Percentiles rank a stretch among this genome's conserved stretches.
phyloP scores from a whole-genome alignment of 73 alveolate genomes.

The Stentor coeruleus region DNA sequence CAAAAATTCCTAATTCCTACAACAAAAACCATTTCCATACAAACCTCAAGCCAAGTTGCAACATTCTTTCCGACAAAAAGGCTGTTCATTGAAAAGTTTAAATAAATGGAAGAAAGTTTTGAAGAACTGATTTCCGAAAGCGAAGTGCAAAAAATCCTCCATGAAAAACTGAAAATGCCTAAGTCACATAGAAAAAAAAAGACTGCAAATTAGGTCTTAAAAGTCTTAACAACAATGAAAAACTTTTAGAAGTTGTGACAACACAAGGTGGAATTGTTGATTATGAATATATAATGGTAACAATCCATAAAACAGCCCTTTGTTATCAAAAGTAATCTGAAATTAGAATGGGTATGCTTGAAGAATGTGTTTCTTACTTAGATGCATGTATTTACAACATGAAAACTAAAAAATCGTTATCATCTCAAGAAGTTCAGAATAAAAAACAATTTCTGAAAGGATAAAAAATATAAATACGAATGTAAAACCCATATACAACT shows the following conservation, averaged over 20 bases:
- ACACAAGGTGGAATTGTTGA: conserved; percentile 56
- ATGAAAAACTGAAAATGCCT: neutral
- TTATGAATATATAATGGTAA: conserved; percentile 43
- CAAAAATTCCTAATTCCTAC: too few relatives aligned
- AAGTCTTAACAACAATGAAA: conserved; percentile 36
- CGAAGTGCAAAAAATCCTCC: conserved; percentile 14
- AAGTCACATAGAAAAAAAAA: neutral
- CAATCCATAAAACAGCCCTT: conserved; percentile 58
- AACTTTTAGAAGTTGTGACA: conserved; percentile 47
- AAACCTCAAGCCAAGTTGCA: too few relatives aligned
- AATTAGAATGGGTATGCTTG: conserved; percentile 29
- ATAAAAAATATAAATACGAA: conserved; percentile 57
- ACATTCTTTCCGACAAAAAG: too few relatives aligned
- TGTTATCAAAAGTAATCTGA: conserved; percentile 38
- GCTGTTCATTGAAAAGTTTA: neutral
- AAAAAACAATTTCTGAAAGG: conserved; percentile 13
- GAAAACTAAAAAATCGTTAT: neutral
- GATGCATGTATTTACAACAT: conserved; percentile 49
- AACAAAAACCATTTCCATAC: too few relatives aligned
- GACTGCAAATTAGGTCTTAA: neutral
- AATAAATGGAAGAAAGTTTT: neutral
- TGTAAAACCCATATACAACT: conserved; percentile 68
- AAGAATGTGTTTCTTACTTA: conserved; percentile 55
- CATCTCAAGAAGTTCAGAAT: neutral
- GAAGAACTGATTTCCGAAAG: conserved; percentile 21